Evolutionary conservation across 495 filamentous ascomycete species (phyloP), one percentile per base, ranked within the genome.

Genomic region (Pseudoneurospora amorphoporcata): DNA sequence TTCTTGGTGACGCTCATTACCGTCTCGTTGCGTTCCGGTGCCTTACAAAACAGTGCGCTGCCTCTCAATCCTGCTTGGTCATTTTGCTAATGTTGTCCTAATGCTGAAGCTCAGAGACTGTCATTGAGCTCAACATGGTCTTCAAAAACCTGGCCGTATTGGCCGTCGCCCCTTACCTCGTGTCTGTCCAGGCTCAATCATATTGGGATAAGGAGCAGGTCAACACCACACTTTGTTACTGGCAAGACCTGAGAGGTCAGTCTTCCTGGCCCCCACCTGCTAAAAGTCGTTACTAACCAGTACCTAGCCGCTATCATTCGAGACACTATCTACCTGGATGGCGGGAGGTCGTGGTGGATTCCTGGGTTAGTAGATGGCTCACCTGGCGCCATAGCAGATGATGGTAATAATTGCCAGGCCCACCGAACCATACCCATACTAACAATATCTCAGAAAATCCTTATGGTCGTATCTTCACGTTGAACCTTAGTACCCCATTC

Each of bases 321-420:
- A 35, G 90, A 93, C 75, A 90, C 85, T 3, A 80, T 92, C 37
- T 93, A 90, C 75, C 71, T 93, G 23, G 90, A 93, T 76, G 91
- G 91, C 47, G 91, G 91, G 3, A 65, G 75, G 71, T 71, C 90
- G 35, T 85, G 74, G 74, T 90, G 86, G 82, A 53, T 81, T 41
- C 80, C 81, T 2, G 85, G 83, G 17, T 43, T 86, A 19, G 75
- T 77, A 4, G 80, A 86, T 73, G 86, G 84, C 3, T 69, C 71
- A 38, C 71, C 74, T 42, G 75, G 70, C 1, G 0, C 4, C 0
- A 38, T 76, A 0, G 39, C 43, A 8, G 39, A 39, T 45, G 83
- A 85, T 69, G 73, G 87, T 86, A 77, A 79, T 81, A 76, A 17
- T 68, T 38, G 40, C 4, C 47, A 40, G 39, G 39, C 3, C 6